Evolutionary conservation across 2,329 filamentous ascomycete species (phyloP).

Genomic region (Aschersonia sp.): DNA sequence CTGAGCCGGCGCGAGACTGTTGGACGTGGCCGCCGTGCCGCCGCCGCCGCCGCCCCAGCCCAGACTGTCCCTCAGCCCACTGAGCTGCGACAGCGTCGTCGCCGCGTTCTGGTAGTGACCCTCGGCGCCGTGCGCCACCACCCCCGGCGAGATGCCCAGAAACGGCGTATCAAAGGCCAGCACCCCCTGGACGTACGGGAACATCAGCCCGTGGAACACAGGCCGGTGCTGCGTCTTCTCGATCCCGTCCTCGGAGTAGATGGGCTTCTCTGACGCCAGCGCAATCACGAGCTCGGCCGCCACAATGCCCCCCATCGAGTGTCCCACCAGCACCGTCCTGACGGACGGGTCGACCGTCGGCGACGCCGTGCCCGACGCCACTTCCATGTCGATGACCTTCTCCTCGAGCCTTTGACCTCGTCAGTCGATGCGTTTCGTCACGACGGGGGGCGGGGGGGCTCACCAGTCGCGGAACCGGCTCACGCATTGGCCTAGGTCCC

Average conservation of each 20-base stretch:
- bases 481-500: slow-evolving; percentile 59
- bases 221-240: slow-evolving; percentile 13
- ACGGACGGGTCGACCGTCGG: slow-evolving; percentile 81
- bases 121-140: slow-evolving; percentile 79
- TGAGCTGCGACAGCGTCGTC: slow-evolving; percentile 51
- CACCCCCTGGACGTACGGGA: slow-evolving; percentile 81
- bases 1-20: too few relatives aligned
- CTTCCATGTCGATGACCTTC: slow-evolving; percentile 88
- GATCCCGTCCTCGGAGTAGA: slow-evolving; percentile 30
- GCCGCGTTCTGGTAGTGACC: slow-evolving; percentile 64
- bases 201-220: slow-evolving; percentile 58
- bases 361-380: slow-evolving; percentile 62
- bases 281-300: slow-evolving; percentile 76
- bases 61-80: slow-evolving; percentile 52
- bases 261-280: slow-evolving; percentile 43
- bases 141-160: slow-evolving; percentile 64
- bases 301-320: slow-evolving; percentile 90
- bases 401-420: slow-evolving; percentile 55
- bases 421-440: neutral
- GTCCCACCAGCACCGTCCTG: slow-evolving; percentile 67
- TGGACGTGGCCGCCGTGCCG: neutral
- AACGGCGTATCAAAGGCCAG: slow-evolving; percentile 93
- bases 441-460: slow-evolving; percentile 6
- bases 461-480: slow-evolving; percentile 63
- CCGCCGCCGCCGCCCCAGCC: slow-evolving; percentile 26